Evolutionary conservation across 441 rosid species (phyloP).

Genomic region (Populus hybrid): DNA sequence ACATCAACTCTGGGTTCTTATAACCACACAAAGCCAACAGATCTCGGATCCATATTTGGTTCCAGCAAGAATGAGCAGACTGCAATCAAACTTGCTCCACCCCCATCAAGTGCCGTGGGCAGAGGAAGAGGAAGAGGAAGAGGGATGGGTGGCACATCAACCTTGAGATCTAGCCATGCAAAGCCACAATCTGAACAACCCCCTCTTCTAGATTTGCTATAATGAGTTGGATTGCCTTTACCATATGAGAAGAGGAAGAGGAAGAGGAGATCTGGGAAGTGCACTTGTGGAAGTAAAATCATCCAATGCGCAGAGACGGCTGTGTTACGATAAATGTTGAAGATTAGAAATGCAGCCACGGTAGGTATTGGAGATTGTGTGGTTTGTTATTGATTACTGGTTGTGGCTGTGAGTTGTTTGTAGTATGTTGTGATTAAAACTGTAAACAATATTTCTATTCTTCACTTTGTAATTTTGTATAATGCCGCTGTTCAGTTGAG

Average conservation of each 20-base stretch:
- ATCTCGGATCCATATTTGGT: slow-evolving; percentile 70
- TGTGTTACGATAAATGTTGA: neutral
- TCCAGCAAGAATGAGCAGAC: slow-evolving; percentile 54
- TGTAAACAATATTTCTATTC: neutral
- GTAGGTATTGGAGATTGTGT: neutral
- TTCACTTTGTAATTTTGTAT: neutral
- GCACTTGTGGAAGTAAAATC: slow-evolving; percentile 9
- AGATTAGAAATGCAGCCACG: neutral
- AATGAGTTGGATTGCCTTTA: slow-evolving; percentile 14
- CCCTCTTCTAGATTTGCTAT: slow-evolving; percentile 72
- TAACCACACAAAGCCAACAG: slow-evolving; percentile 50
- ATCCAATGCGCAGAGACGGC: slow-evolving; percentile 1
- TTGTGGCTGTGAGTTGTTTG: neutral
- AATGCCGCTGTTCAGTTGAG: neutral
- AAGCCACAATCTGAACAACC: slow-evolving; percentile 54
- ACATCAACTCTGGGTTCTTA: slow-evolving; percentile 33
- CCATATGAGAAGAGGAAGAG: neutral
- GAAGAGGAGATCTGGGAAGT: slow-evolving; percentile 9
- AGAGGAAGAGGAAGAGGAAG: slow-evolving; percentile 86
- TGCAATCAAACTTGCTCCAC: slow-evolving; percentile 82
- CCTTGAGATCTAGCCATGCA: slow-evolving; percentile 40
- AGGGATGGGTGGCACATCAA: slow-evolving; percentile 47
- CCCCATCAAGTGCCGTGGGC: slow-evolving; percentile 66
- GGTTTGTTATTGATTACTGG: neutral
- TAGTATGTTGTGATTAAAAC: slow-evolving; percentile 13